These are phyloP conservation scores for Cystoderma amianthinum DNA, from an alignment of 768 basidiomycete genomes.

Conservation along the genomic window DNA sequence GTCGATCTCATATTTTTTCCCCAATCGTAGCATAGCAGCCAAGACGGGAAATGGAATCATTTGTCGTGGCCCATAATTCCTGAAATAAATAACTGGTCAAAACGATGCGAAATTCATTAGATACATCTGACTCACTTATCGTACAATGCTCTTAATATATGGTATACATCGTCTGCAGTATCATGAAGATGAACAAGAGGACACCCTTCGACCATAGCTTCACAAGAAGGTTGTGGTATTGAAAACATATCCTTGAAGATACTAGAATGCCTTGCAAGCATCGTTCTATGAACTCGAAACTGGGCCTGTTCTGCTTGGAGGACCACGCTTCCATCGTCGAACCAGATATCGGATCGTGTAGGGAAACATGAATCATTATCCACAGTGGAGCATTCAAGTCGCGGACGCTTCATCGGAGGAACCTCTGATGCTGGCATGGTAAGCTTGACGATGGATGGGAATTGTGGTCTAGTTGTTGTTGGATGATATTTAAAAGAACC, in stretches of 20 bases:
- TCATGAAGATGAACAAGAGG: conserved; percentile 3
- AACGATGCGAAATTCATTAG: too few species aligned
- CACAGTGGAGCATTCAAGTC: too few species aligned
- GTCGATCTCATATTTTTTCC: conserved; percentile 9
- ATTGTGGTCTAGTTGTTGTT: too few species aligned
- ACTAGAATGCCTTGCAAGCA: conserved; percentile 4
- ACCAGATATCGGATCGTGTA: conserved; percentile 7
- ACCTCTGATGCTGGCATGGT: too few species aligned
- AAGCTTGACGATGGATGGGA: too few species aligned
- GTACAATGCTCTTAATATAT: conserved; percentile 10
- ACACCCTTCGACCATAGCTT: conserved; percentile 1
- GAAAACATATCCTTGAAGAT: conserved; percentile 4
- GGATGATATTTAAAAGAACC: too few species aligned
- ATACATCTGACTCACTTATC: too few species aligned
- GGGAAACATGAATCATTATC: too few species aligned
- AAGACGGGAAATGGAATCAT: conserved; percentile 1
- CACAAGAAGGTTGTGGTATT: not conserved
- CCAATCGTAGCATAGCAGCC: conserved; percentile 10
- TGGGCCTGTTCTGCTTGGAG: conserved; percentile 6
- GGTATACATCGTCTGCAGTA: not conserved
- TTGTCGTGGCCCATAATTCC: conserved; percentile 1
- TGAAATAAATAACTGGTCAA: too few species aligned
- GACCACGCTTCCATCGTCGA: conserved; percentile 9
- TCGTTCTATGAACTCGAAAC: conserved; percentile 7
- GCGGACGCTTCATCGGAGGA: too few species aligned